phyloP scores from a whole-genome alignment of 768 basidiomycete species.

The Psilocybe tampanensis region DNA sequence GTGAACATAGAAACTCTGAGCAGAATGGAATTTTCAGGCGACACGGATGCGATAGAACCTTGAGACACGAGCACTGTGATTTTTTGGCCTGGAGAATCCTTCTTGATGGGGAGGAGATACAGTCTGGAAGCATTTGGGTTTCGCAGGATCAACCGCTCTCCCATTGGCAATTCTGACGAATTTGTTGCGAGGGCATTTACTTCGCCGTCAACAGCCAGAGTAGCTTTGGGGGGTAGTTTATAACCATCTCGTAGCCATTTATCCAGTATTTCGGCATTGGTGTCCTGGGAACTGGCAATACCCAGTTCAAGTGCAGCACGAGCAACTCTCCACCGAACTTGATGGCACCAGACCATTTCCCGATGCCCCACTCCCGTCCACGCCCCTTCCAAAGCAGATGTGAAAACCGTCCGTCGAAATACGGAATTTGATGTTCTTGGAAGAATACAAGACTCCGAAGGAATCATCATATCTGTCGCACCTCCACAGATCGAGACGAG shows the following conservation, averaged over 20 bases:
- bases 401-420: slow-evolving; percentile 73
- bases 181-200: slow-evolving; percentile 22
- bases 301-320: slow-evolving; percentile 75
- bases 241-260: slow-evolving; percentile 72
- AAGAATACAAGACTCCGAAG: slow-evolving; percentile 86
- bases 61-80: slow-evolving; percentile 63
- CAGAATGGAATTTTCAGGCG: slow-evolving; percentile 48
- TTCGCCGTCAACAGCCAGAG: slow-evolving; percentile 7
- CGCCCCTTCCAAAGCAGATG: slow-evolving; percentile 84
- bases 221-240: slow-evolving; percentile 34
- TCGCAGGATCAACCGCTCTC: slow-evolving; percentile 41
- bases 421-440: slow-evolving; percentile 26
- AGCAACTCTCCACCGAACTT: slow-evolving; percentile 89
- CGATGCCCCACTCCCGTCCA: slow-evolving; percentile 97
- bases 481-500: slow-evolving; percentile 91
- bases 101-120: slow-evolving; percentile 54
- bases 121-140: slow-evolving; percentile 44
- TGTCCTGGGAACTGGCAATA: slow-evolving; percentile 22
- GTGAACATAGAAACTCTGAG: slow-evolving; percentile 49
- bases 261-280: slow-evolving; percentile 48
- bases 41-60: slow-evolving; percentile 53
- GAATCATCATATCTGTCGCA: slow-evolving; percentile 87
- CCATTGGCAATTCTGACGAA: slow-evolving; percentile 34
- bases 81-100: slow-evolving; percentile 22
- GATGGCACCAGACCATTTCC: slow-evolving; percentile 99